Conservation (phyloP, 495 filamentous ascomycete species). For the Trichoderma gamsii region DNA sequence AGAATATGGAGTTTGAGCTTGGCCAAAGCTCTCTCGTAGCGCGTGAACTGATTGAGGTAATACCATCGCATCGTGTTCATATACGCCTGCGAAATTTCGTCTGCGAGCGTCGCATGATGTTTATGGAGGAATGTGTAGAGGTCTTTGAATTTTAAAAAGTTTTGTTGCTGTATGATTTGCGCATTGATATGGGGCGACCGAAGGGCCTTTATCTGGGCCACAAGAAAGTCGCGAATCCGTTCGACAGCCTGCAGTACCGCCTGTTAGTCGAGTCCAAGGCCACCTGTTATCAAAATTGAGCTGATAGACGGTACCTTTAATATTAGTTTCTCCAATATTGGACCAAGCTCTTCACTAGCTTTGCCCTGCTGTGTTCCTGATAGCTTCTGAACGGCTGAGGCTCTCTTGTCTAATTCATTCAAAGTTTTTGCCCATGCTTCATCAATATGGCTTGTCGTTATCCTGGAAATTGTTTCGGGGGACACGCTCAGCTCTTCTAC, state of each 20-base stretch:
- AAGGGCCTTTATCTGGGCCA: slow-evolving; percentile 86
- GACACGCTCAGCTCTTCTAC: slow-evolving; percentile 89
- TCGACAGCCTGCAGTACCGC: slow-evolving; percentile 65
- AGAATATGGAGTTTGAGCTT: slow-evolving; percentile 77
- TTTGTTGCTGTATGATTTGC: slow-evolving; percentile 88
- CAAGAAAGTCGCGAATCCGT: slow-evolving; percentile 87
- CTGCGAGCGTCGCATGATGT: slow-evolving; percentile 70
- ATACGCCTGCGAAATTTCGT: slow-evolving; percentile 88
- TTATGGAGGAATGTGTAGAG: slow-evolving; percentile 76
- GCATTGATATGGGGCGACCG: slow-evolving; percentile 93
- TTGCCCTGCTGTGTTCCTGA: slow-evolving; percentile 59
- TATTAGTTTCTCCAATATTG: slow-evolving; percentile 73
- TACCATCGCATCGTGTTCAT: slow-evolving; percentile 99
- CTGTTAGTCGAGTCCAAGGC: not conserved
- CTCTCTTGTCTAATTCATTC: slow-evolving; percentile 75
- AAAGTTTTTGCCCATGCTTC: slow-evolving; percentile 82
- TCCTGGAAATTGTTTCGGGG: slow-evolving; percentile 70
- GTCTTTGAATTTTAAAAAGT: slow-evolving; percentile 80
- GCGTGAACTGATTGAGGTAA: slow-evolving; percentile 83
- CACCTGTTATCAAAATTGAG: not conserved
- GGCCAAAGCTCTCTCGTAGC: slow-evolving; percentile 75
- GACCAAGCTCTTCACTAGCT: slow-evolving; percentile 74
- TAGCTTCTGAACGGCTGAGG: slow-evolving; percentile 59
- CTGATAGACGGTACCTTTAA: slow-evolving; percentile 54
- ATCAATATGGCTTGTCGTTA: slow-evolving; percentile 84